Base-by-base conservation (phyloP, 768 basidiomycete species). In the Termitomyces sp. region DNA sequence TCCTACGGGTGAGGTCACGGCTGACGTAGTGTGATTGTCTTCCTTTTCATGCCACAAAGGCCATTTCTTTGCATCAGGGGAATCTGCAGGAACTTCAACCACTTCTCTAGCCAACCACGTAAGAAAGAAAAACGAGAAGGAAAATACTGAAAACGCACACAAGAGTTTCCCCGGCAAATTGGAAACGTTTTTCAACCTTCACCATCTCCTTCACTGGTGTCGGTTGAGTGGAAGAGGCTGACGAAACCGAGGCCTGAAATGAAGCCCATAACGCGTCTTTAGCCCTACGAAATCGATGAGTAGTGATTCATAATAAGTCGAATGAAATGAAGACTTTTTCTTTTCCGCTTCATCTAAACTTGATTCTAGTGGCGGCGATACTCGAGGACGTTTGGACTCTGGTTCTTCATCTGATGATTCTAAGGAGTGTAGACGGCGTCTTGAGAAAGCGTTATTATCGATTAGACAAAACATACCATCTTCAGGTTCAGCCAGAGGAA, bases 91-190 rank as follows among this genome's bases (percentile, higher is more conserved):
- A 2, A 93, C 92, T 58, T 91, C 86, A 18, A 84, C 78, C 1
- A 91, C 78, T 68, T 93, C 86, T 51, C 92, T 93, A 68, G 53
- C 43, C 42, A n/a, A 58, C 56, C 51, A 49, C 56, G 55, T 59
- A 42, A 64, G 51, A 22, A 39, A 12, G 6, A 4, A 46, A 42
- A n/a, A 52, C 46, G 53, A 39, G 32, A 47, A 16, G 39, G 32
- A 49, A 45, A 26, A 54, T 6, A 40, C 14, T 6, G 48, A 24
- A 43, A 14, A 78, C 87, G 65, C 69, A 93, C 93, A 79, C 73
- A 46, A 88, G 76, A 33, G 86, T 82, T 59, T 93, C 86, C 24
- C 92, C 93, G 1, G 91, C 92, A 65, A 89, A 95, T 34, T 82
- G 69, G 69, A 85, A 89, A 36, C 76, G 79, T 67, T 85, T 89